Conservation (phyloP, 345 rosid species). For the Draba incana region DNA sequence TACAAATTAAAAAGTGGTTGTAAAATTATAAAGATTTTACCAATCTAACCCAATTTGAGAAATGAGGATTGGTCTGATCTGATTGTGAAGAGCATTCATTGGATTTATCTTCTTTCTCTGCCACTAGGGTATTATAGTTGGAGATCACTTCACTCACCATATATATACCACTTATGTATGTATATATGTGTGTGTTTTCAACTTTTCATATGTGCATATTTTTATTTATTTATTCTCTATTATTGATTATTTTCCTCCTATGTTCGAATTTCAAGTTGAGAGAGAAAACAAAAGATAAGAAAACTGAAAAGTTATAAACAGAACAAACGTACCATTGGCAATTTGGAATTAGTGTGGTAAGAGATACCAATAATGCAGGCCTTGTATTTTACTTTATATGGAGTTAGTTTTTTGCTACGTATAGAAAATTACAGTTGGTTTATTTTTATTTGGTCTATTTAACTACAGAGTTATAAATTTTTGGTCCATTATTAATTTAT, state of each 20-base stretch:
- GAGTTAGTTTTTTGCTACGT: background rate
- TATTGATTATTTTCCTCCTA: background rate
- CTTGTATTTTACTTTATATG: slow-evolving; percentile 15
- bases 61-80: slow-evolving; percentile 31
- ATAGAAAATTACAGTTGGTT: background rate
- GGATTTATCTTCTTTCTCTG: slow-evolving; percentile 31
- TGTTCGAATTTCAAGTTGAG: slow-evolving; percentile 22
- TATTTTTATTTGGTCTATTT: too few relatives aligned
- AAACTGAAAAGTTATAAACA: slow-evolving; percentile 29
- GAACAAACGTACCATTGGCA: slow-evolving; percentile 25
- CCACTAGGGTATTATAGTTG: slow-evolving; percentile 30
- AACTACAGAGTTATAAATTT: too few relatives aligned
- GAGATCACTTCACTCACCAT: slow-evolving; percentile 30
- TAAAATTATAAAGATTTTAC: too few relatives aligned
- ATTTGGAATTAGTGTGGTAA: slow-evolving; percentile 16
- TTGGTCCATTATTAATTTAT: too few relatives aligned
- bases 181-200: slow-evolving; percentile 1
- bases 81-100: slow-evolving; percentile 35
- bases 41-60: too few relatives aligned
- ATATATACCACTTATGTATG: slow-evolving; percentile 5
- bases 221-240: background rate
- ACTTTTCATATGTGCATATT: slow-evolving; percentile 7
- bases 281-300: slow-evolving; percentile 16
- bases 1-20: too few relatives aligned
- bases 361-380: slow-evolving; percentile 21